Evolutionary conservation across 495 filamentous ascomycete species (phyloP).

Genomic region (Thozetella sp.): DNA sequence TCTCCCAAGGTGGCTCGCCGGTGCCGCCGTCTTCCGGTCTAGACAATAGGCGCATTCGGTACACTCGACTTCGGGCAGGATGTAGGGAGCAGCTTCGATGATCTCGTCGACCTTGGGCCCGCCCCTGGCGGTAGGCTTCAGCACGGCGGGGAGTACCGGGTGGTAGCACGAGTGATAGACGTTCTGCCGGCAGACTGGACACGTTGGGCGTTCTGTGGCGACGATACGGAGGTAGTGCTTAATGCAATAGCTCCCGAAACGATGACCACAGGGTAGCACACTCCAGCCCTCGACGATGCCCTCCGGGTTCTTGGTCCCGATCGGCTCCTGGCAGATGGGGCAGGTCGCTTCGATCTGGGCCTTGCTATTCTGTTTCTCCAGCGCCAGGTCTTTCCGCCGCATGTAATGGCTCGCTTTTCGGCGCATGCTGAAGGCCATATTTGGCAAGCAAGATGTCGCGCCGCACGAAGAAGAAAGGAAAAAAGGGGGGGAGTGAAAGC

Average conservation of each 20-base stretch:
- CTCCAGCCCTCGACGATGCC: constrained; percentile 42
- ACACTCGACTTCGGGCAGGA: neutral
- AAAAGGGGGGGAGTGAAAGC: neutral
- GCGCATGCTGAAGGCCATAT: constrained; percentile 6
- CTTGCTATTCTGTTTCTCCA: constrained; percentile 13
- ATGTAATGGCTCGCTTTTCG: constrained; percentile 7
- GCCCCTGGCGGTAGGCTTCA: neutral
- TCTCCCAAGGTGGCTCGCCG: neutral
- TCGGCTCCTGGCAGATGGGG: constrained; percentile 44
- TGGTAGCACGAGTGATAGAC: constrained; percentile 42
- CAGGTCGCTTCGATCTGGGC: constrained; percentile 29
- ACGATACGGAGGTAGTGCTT: constrained; percentile 42
- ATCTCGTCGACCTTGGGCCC: constrained; percentile 3
- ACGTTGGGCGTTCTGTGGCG: constrained; percentile 28
- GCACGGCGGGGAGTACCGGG: constrained; percentile 27
- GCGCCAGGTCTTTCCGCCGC: constrained; percentile 5
- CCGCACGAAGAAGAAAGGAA: no score
- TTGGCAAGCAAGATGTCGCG: no score
- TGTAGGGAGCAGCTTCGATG: neutral
- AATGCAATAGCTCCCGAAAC: constrained; percentile 47
- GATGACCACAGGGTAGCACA: constrained; percentile 42
- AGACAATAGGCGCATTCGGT: constrained; percentile 14
- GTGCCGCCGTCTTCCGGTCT: neutral
- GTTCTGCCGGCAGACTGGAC: constrained; percentile 38
- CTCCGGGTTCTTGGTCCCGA: constrained; percentile 32